Base-by-base conservation (phyloP, 306 rosid species). In the Nissolia schottii region DNA sequence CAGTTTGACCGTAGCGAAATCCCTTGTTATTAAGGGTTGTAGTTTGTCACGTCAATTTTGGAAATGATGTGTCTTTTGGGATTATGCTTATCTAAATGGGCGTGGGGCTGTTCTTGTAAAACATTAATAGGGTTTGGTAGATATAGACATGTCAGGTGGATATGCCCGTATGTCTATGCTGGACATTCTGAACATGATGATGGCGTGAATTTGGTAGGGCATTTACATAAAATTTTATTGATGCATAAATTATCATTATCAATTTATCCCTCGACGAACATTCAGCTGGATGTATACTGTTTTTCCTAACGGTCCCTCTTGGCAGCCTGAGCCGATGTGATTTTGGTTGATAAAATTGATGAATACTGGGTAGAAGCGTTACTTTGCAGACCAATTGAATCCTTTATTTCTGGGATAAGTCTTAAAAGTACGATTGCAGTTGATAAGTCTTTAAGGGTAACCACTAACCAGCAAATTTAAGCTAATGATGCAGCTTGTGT, bases 1-100 rank as follows among this genome's bases (percentile, higher is more conserved):
- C 63, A 66, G 81, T 67, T 68, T 80, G 76, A 76, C 61, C 57
- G 70, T 84, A 65, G 76, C 60, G 64, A 53, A 65, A 56, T 74
- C 1, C 2, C 80, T 49, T 78, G 60, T 43, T 73, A 31, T 79
- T 64, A 15, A 79, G 81, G 60, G 24, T 32, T 45, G n/a, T 22
- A 25, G 55, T 29, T 14, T 69, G 48, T 59, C 24, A 16, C 27
- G 13, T 9, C 38, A 37, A 67, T 41, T 78, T 60, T 76, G 75
- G 54, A 35, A 49, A 40, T 57, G 55, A 28, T 15, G 50, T 32
- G 19, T 41, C 59, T 23, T 16, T 58, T 29, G 64, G 55, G 48
- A 55, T 28, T 55, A 37, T 57, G 11, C 45, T 25, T 24, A 28
- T 37, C 23, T 34, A 46, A 31, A 48, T 25, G 38, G 16, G 20